phyloP scores from a whole-genome alignment of 1,284 basidiomycete species.

The Boletus mariae region DNA sequence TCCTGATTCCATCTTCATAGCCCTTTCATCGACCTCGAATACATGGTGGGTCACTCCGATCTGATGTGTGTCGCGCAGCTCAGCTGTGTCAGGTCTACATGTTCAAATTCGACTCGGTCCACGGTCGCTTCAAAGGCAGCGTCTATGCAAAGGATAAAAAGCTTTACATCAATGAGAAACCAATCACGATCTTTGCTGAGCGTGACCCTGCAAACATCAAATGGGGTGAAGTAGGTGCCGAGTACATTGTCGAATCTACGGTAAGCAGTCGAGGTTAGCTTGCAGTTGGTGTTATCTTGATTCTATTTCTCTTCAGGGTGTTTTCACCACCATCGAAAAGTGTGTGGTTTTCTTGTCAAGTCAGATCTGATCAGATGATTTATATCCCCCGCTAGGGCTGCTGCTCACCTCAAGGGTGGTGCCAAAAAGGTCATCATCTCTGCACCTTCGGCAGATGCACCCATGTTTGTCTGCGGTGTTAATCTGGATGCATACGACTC shows the following conservation, averaged over 20 bases:
- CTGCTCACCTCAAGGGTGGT: constrained; percentile 95
- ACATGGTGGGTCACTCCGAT: constrained; percentile 66
- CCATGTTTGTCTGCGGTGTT: constrained; percentile 97
- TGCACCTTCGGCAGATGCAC: constrained; percentile 96
- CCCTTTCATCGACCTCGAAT: constrained; percentile 62
- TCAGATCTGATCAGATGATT: not conserved
- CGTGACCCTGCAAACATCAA: constrained; percentile 85
- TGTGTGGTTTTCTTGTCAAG: constrained; percentile 31
- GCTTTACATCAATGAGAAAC: constrained; percentile 82
- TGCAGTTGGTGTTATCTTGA: constrained; percentile 11
- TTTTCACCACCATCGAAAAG: constrained; percentile 95
- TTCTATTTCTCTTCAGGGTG: constrained; percentile 58
- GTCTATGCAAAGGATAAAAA: constrained; percentile 87
- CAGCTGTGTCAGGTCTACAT: constrained; percentile 76
- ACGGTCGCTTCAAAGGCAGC: constrained; percentile 91
- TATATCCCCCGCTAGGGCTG: constrained; percentile 56
- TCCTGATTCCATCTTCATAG: constrained; percentile 4
- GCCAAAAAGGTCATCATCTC: constrained; percentile 99
- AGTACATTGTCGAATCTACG: constrained; percentile 97
- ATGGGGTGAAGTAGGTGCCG: constrained; percentile 81
- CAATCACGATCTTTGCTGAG: constrained; percentile 83
- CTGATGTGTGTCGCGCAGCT: not conserved
- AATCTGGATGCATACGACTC: constrained; percentile 95
- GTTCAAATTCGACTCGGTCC: constrained; percentile 99
- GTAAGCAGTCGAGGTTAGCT: constrained; percentile 37